These are phyloP conservation scores for Mesembryanthemum crystallinum DNA, from an alignment of 148 eudicot genomes.

Conservation along the genomic window DNA sequence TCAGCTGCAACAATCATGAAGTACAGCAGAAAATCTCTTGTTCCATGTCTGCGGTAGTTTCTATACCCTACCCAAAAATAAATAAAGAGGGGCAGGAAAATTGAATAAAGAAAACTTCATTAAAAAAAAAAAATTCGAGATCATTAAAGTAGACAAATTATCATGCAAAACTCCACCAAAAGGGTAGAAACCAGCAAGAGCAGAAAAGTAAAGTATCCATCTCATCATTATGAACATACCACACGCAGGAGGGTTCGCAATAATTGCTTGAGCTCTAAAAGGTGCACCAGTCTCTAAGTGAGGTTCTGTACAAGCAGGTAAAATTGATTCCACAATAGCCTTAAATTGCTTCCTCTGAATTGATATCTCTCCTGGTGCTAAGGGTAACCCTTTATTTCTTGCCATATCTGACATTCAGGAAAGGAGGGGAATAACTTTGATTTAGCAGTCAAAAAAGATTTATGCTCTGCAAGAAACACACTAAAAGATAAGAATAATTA, in stretches of 20 bases:
- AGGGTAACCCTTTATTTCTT: conserved; percentile 83
- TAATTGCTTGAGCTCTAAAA: conserved; percentile 85
- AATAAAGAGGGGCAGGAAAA: neutral
- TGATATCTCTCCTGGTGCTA: conserved; percentile 68
- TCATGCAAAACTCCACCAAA: neutral
- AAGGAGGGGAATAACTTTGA: neutral
- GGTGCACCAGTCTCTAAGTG: conserved; percentile 68
- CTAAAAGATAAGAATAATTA: conserved; percentile 1
- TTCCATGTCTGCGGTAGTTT: neutral
- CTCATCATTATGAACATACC: conserved; percentile 45
- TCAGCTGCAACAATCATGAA: conserved; percentile 1
- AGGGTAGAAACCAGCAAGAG: neutral
- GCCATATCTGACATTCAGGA: conserved; percentile 62
- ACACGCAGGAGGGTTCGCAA: conserved; percentile 91
- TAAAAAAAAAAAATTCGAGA: neutral
- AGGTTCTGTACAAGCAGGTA: conserved; percentile 88
- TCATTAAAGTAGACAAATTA: neutral
- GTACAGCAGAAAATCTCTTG: neutral
- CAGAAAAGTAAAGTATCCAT: neutral
- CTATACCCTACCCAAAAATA: neutral
- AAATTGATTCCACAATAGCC: conserved; percentile 70
- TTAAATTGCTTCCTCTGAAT: conserved; percentile 77
- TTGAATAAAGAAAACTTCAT: neutral
- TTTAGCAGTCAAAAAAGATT: neutral
- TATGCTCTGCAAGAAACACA: neutral